phyloP scores from a whole-genome alignment of 192 early-diverging fungal species.

The Coemansia sp. region DNA sequence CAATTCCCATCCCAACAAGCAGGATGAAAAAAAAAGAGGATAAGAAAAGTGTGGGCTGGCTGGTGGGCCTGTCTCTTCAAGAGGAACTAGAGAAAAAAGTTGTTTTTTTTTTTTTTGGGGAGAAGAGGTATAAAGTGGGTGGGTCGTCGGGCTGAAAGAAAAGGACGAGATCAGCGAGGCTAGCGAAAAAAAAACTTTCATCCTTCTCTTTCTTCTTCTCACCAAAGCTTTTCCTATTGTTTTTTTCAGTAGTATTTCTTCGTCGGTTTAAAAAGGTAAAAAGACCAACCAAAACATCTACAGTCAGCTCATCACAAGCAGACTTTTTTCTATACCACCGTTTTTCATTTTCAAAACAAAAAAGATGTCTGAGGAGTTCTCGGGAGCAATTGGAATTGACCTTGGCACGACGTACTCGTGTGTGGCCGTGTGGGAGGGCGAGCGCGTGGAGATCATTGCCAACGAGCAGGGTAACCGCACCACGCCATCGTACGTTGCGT shows the following conservation, averaged over 20 bases:
- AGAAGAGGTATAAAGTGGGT: too few relatives aligned
- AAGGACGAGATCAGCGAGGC: too few relatives aligned
- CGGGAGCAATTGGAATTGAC: slow-evolving; percentile 91
- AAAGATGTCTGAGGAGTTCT: slow-evolving; percentile 50
- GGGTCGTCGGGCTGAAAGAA: background rate
- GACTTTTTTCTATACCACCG: background rate
- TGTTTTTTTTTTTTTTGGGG: too few relatives aligned
- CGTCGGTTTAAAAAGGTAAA: too few relatives aligned
- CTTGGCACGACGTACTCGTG: slow-evolving; percentile 97
- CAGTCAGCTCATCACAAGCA: background rate
- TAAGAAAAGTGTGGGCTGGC: too few relatives aligned
- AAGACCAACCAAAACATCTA: background rate
- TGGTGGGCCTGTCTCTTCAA: too few relatives aligned
- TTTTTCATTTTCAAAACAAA: too few relatives aligned
- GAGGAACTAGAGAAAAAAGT: too few relatives aligned
- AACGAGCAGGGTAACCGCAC: slow-evolving; percentile 91
- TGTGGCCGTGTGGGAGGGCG: slow-evolving; percentile 70
- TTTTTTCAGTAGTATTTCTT: background rate
- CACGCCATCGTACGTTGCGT: slow-evolving; percentile 85
- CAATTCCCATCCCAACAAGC: too few relatives aligned
- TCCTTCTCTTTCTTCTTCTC: slow-evolving; percentile 4
- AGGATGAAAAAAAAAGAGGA: too few relatives aligned
- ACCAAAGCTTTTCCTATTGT: slow-evolving; percentile 4
- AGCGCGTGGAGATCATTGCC: slow-evolving; percentile 73
- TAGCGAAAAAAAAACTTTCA: too few relatives aligned